Evolutionary conservation across 371 early-diverging fungal species (phyloP).

Genomic region (Lichtheimia ramosa): DNA sequence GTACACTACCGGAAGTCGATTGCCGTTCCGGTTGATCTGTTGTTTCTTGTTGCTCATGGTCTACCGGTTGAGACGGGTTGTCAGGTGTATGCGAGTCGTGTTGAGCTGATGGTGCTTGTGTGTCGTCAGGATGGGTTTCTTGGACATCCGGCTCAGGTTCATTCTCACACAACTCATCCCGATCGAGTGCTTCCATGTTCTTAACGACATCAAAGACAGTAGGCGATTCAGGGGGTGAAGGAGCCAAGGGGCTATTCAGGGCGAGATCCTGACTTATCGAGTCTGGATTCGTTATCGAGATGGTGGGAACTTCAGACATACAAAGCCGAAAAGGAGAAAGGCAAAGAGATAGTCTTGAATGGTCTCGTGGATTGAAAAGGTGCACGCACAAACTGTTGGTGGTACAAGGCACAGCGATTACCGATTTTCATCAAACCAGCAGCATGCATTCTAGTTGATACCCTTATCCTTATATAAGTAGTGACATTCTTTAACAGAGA

Average conservation of each 20-base stretch:
- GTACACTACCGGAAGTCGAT: neutral
- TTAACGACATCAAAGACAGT: constrained; percentile 48
- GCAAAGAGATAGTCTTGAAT: neutral
- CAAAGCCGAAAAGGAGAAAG: neutral
- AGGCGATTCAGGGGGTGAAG: constrained; percentile 39
- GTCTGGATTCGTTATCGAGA: constrained; percentile 49
- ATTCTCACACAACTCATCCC: constrained; percentile 16
- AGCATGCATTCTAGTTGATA: too few species aligned
- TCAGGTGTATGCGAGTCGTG: neutral
- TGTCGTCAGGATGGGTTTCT: too few species aligned
- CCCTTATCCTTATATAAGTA: too few species aligned
- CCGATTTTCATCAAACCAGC: too few species aligned
- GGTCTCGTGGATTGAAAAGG: too few species aligned
- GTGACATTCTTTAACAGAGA: too few species aligned
- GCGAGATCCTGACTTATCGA: constrained; percentile 35
- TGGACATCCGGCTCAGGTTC: neutral
- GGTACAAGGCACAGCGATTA: too few species aligned
- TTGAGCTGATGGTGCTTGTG: neutral
- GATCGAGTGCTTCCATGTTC: constrained; percentile 31
- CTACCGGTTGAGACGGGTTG: constrained; percentile 1
- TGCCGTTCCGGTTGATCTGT: constrained; percentile 3
- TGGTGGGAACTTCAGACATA: constrained; percentile 37
- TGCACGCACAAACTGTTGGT: too few species aligned
- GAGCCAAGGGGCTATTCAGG: constrained; percentile 21
- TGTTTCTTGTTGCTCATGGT: neutral